phyloP scores from a whole-genome alignment of 2,329 filamentous ascomycete genomes.

The Stagonosporopsis cucurbitacearum region DNA sequence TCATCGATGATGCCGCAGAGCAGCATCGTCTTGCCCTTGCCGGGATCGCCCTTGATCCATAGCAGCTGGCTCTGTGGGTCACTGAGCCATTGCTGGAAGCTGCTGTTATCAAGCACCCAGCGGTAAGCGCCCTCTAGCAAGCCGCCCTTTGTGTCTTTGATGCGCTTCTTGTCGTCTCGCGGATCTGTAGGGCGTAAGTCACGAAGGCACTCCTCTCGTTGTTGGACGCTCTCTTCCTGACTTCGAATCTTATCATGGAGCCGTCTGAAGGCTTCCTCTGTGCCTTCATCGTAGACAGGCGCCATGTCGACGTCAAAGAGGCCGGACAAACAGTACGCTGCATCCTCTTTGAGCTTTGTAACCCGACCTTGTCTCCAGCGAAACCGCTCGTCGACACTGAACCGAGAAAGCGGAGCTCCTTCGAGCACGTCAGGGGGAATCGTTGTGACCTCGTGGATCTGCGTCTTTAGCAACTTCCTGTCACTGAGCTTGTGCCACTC shows the following conservation, averaged over 20 bases:
- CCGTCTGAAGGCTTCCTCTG: slow-evolving; percentile 18
- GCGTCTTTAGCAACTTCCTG: neutral
- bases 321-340: slow-evolving; percentile 19
- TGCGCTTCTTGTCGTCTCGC: slow-evolving; percentile 14
- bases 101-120: slow-evolving; percentile 32
- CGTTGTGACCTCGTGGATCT: slow-evolving; percentile 11
- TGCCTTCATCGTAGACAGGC: slow-evolving; percentile 17
- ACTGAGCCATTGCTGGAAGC: slow-evolving; percentile 33
- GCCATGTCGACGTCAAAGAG: slow-evolving; percentile 21
- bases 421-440: slow-evolving; percentile 15
- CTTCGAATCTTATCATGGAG: slow-evolving; percentile 23
- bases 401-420: neutral
- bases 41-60: slow-evolving; percentile 37
- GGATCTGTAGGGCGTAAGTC: slow-evolving; percentile 19
- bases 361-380: slow-evolving; percentile 3
- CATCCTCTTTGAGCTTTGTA: slow-evolving; percentile 19
- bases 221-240: slow-evolving; percentile 15
- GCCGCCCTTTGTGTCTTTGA: neutral
- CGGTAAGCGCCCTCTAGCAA: slow-evolving; percentile 15
- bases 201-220: slow-evolving; percentile 18
- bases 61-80: slow-evolving; percentile 35
- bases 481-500: slow-evolving; percentile 17
- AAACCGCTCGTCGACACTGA: neutral
- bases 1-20: slow-evolving; percentile 37
- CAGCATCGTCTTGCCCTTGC: slow-evolving; percentile 51